These are phyloP conservation scores for Coniosporium tulheliwenetii DNA, from an alignment of 2,329 filamentous ascomycete species.

Conservation along the genomic window DNA sequence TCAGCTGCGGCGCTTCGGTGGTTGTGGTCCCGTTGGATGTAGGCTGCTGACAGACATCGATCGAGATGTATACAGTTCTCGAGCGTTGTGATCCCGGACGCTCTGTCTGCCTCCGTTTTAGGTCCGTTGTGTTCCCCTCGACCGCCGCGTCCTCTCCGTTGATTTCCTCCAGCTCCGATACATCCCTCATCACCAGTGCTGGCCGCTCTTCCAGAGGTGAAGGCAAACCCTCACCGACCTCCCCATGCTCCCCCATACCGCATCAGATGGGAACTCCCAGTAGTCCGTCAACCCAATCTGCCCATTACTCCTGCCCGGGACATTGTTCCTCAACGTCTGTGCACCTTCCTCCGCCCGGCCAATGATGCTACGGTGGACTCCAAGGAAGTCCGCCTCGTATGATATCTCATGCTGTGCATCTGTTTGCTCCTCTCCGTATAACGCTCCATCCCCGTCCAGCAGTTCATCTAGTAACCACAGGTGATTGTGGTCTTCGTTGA, in stretches of 20 bases:
- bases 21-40: constrained; percentile 32
- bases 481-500: constrained; percentile 30
- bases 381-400: constrained; percentile 1
- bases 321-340: constrained; percentile 41
- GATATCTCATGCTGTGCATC: no score
- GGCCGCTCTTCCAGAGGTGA: constrained; percentile 1
- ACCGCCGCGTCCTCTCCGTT: constrained; percentile 1
- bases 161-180: constrained; percentile 1
- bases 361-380: background rate
- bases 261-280: constrained; percentile 46
- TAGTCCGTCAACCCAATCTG: constrained; percentile 44
- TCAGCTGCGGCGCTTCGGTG: constrained; percentile 52
- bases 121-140: constrained; percentile 6
- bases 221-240: constrained; percentile 13
- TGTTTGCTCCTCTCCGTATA: background rate
- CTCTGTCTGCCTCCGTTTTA: constrained; percentile 6
- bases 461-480: constrained; percentile 18
- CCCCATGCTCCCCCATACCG: constrained; percentile 29
- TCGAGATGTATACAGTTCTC: constrained; percentile 58
- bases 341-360: constrained; percentile 4
- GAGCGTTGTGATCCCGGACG: constrained; percentile 3
- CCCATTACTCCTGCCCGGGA: constrained; percentile 43
- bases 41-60: constrained; percentile 77
- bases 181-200: no score
- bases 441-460: constrained; percentile 2